Evolutionary conservation across 805 yeast species (phyloP), one percentile per base, ranked within the genome.

Genomic region (Isabelozyma gotoi): DNA sequence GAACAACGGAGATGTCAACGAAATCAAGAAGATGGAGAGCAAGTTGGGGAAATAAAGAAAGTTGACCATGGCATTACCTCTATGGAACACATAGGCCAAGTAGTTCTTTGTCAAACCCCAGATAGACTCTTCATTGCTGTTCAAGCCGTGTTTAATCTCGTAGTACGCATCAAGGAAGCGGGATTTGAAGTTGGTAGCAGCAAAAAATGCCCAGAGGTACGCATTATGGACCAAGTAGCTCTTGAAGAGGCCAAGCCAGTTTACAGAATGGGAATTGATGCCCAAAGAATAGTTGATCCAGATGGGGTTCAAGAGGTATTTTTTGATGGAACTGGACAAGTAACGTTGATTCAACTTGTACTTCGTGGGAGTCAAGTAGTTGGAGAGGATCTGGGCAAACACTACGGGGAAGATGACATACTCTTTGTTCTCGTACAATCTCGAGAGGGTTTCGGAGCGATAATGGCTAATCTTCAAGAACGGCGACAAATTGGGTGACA

Each of bases 201-300:
- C 62, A 19, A 59, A 43, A 17, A 59, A 40, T 7, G 45, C 46
- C 10, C 53, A 41, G 2, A 68, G 40, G 2, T 46, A 39, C 7
- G 48, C 39, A 43, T 67, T 63, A 44, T 63, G 71, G 4, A 46
- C 34, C 7, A 53, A 33, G 43, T 70, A 71, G 27, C 56, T 56
- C 21, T 44, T 42, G 2, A 55, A 19, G 20, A 69, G 46, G 2
- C 69, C 65, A 6, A 47, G 14, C 67, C 68, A 68, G 27, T 63
- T 52, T 20, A 71, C 24, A 14, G 53, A 33, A 24, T 56, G 60
- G 16, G 52, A 39, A 7, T 47, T 49, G 14, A 51, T 55, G 6
- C 68, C 67, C 40, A 68, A 49, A 20, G 62, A 51, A 45, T 58
- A 70, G 45, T 68, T 66, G 41, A 58, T 60, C 76, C 76, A 71